Conservation (phyloP, 1,139 yeast genomes). For the Blastobotrys ciferrii region DNA sequence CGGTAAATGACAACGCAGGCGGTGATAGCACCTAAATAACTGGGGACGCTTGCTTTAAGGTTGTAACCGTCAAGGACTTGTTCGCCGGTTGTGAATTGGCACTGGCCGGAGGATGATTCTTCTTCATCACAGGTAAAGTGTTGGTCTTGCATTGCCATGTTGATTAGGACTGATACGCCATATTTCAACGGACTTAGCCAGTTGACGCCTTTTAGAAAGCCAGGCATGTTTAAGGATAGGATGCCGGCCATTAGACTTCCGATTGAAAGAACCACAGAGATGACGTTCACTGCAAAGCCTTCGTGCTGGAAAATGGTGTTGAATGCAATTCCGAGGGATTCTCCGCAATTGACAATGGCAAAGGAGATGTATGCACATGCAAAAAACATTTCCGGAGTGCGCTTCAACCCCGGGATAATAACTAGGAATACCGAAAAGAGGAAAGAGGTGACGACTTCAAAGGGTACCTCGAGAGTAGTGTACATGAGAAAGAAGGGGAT, state of each 20-base stretch:
- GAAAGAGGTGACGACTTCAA: slow-evolving; percentile 60
- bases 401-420: slow-evolving; percentile 71
- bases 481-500: slow-evolving; percentile 65
- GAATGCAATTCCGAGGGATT: slow-evolving; percentile 75
- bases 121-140: slow-evolving; percentile 45
- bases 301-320: slow-evolving; percentile 72
- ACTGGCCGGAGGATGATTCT: slow-evolving; percentile 35
- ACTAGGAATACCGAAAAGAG: slow-evolving; percentile 62
- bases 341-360: slow-evolving; percentile 69
- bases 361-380: slow-evolving; percentile 57
- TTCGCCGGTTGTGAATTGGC: slow-evolving; percentile 49
- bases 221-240: slow-evolving; percentile 72
- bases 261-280: slow-evolving; percentile 60
- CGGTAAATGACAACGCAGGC: slow-evolving; percentile 40
- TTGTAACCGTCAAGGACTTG: slow-evolving; percentile 49
- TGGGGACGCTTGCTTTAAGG: slow-evolving; percentile 37
- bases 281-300: slow-evolving; percentile 74
- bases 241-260: slow-evolving; percentile 88
- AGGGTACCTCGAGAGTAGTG: slow-evolving; percentile 67
- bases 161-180: slow-evolving; percentile 55
- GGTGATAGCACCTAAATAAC: slow-evolving; percentile 37
- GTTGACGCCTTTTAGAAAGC: slow-evolving; percentile 64
- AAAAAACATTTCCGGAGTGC: slow-evolving; percentile 65
- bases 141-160: slow-evolving; percentile 46
- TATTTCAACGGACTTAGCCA: slow-evolving; percentile 74